Conservation (phyloP, 2,329 filamentous ascomycete species). For the Botryosphaeria dothidea region DNA sequence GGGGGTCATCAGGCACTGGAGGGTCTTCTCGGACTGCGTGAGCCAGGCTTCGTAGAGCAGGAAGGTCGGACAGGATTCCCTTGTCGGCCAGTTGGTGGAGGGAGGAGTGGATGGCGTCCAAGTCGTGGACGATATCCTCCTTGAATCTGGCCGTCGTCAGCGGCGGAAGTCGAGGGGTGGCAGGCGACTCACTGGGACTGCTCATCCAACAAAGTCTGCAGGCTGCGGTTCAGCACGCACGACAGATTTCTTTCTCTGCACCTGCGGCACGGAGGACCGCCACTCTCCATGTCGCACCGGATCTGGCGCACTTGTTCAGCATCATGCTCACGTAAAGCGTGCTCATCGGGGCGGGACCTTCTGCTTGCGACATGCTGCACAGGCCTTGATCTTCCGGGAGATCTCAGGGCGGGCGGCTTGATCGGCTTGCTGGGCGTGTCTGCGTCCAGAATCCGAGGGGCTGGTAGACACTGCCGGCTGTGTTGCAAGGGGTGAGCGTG, state of each 20-base stretch:
- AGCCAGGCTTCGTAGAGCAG: conserved; percentile 36
- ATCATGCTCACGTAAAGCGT: not conserved
- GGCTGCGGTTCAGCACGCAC: conserved; percentile 55
- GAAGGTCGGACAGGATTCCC: conserved; percentile 39
- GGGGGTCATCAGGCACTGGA: conserved; percentile 14
- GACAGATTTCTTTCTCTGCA: conserved; percentile 52
- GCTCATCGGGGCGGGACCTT: conserved; percentile 35
- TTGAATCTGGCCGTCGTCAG: not conserved
- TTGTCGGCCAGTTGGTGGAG: conserved; percentile 45
- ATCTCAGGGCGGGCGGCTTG: conserved; percentile 25
- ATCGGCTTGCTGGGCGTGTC: not conserved
- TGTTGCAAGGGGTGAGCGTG: conserved; percentile 1
- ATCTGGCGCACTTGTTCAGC: conserved; percentile 33
- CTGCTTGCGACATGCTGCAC: conserved; percentile 55
- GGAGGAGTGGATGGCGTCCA: conserved; percentile 34
- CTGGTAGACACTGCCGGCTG: conserved; percentile 23
- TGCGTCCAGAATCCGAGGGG: conserved; percentile 18
- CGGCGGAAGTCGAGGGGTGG: not conserved
- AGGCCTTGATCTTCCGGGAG: conserved; percentile 44
- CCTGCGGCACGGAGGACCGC: conserved; percentile 50
- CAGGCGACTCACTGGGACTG: conserved; percentile 31
- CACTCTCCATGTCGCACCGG: conserved; percentile 55
- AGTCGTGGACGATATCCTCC: conserved; percentile 32
- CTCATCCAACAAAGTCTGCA: conserved; percentile 52
- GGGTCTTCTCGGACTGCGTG: conserved; percentile 21